phyloP scores from a whole-genome alignment of 2,329 filamentous ascomycete species.

The Annulohypoxylon truncatum region DNA sequence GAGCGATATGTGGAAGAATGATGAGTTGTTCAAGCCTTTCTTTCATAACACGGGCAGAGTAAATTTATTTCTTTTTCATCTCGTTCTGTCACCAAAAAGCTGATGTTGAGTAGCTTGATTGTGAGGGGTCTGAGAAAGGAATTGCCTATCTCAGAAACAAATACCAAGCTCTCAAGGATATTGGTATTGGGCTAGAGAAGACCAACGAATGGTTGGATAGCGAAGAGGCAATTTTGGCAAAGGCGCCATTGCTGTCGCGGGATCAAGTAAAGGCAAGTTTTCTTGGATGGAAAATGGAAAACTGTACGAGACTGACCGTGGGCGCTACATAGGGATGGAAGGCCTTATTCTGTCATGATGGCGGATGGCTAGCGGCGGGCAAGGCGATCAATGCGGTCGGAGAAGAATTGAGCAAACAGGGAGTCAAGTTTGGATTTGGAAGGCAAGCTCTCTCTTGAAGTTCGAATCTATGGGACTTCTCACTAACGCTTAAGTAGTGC shows the following conservation, averaged over 20 bases:
- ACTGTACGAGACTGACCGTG: too few species aligned
- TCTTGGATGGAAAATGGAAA: too few species aligned
- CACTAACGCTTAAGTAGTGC: slow-evolving; percentile 46
- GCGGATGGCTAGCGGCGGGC: slow-evolving; percentile 60
- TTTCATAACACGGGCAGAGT: slow-evolving; percentile 59
- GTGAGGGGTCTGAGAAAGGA: slow-evolving; percentile 49
- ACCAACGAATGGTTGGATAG: slow-evolving; percentile 57
- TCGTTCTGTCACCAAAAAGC: slow-evolving; percentile 29
- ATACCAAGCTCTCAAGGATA: slow-evolving; percentile 52
- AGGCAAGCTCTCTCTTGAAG: slow-evolving; percentile 38
- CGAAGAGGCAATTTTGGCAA: slow-evolving; percentile 57
- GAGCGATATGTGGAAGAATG: slow-evolving; percentile 55
- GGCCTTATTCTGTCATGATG: slow-evolving; percentile 56
- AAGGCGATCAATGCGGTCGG: slow-evolving; percentile 61
- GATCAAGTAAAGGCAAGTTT: slow-evolving; percentile 53
- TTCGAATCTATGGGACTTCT: neutral
- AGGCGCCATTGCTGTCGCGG: slow-evolving; percentile 53
- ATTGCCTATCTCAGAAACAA: slow-evolving; percentile 50
- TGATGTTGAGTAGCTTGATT: slow-evolving; percentile 47
- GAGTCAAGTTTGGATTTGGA: slow-evolving; percentile 57
- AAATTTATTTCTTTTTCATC: slow-evolving; percentile 40
- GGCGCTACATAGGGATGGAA: slow-evolving; percentile 55
- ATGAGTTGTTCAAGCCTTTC: slow-evolving; percentile 57
- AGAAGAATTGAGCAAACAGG: slow-evolving; percentile 51
- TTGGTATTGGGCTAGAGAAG: slow-evolving; percentile 49